Base-by-base conservation (phyloP, 78 protist genomes). In the Diacronema lutheri region DNA sequence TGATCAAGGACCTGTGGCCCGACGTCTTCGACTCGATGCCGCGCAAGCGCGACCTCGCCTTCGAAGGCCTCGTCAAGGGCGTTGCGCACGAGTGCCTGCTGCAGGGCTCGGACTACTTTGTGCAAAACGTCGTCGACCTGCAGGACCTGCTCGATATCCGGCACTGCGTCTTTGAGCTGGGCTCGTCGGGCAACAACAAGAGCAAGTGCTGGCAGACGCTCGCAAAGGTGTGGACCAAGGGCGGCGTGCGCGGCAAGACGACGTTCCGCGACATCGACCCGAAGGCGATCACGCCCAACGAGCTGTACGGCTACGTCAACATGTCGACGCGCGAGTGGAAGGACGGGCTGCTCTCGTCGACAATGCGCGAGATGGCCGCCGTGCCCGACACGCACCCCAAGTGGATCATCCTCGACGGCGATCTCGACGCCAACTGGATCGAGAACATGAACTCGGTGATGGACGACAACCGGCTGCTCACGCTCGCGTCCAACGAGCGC, bases 391-490 rank as follows among this genome's bases (percentile, higher is more conserved):
- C 38, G 20, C 4, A 16, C 56, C 81, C 78, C 26, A 87, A 88
- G 84, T 94, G 96, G 96, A 50, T 94, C 41, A 56, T 94, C 38
- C 90, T 94, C 20, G 96, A 94, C 77, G 93, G 95, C 35, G 91
- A 92, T 66, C 65, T 94, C 58, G 96, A 94, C 61, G 66, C 95
- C n/a, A 62, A 56, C 50, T 92, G 95, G 95, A 88, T 91, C 78
- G 97, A 94, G 82, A 81, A 90, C 37, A 82, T 94, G 87, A 92
- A 92, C 90, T 88, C 95, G 56, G 93, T 90, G 23, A 81, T 92
- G 94, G 97, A 94, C 84, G 97, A 94, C 87, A 94, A 92, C 90
- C 56, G 41, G 35, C 19, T n/a, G 35, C 85, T 94, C n/a, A 92
- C 96, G 26, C 89, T 94, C 13, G 94, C 93, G 14, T 86, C 90